Base-by-base conservation (phyloP, 768 basidiomycete species). In the Hysterangium stoloniferum region DNA sequence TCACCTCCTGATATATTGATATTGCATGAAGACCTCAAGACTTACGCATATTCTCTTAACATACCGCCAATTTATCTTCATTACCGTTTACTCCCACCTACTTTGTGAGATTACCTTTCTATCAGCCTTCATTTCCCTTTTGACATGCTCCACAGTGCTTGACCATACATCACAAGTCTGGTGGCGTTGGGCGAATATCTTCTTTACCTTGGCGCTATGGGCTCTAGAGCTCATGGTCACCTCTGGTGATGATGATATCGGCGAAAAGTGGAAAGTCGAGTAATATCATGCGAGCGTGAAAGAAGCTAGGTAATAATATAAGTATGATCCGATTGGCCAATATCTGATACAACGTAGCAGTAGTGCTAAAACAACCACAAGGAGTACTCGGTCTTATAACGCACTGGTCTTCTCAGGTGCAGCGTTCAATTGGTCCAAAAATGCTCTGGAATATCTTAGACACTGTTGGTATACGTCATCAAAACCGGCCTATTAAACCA, bases 161-260 rank as follows among this genome's bases (percentile, higher is more conserved):
- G 89, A 92, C 59, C 84, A 87, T 60, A 85, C 88, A 17, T 87
- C 86, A n/a, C 89, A 91, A 61, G 79, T 90, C 43, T 92, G 89
- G 89, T 91, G 89, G 85, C 77, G 89, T 54, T 91, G 89, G 88
- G 82, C 84, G 71, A 87, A 88, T 61, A 82, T 92, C 29, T 87
- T 90, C 69, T 84, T 91, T 65, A 90, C 86, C 4, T 73, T 92
- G 25, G 71, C 82, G 22, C 75, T 90, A 35, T 92, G 90, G 89
- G 79, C 84, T 9, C 70, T 91, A 20, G 89, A 91, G 65, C 73
- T 91, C 41, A 64, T 86, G 27, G 86, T 92, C 49, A 80, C 82
- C 67, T 76, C 76, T n/a, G 86, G 81, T 42, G 84, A 86, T 44
- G 86, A 86, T 57, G 76, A 74, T 35, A 68, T 63, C 27, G 65